These are phyloP conservation scores for Ephemerocybe angulata DNA, from an alignment of 768 basidiomycete genomes.

Conservation along the genomic window DNA sequence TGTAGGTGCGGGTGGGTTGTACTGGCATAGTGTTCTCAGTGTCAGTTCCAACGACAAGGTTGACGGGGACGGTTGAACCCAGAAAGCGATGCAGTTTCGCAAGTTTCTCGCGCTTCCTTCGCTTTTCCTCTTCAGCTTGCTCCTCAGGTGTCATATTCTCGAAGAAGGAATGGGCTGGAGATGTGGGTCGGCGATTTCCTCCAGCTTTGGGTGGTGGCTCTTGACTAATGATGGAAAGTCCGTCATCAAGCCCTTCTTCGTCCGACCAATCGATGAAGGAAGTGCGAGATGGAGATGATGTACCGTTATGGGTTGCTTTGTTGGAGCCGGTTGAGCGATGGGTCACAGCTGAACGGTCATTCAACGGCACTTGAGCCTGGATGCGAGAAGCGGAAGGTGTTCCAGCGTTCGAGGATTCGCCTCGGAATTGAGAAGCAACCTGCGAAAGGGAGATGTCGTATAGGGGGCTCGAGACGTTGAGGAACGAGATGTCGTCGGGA, in stretches of 20 bases:
- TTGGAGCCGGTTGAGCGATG: not conserved
- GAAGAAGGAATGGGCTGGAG: constrained; percentile 43
- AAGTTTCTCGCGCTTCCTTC: constrained; percentile 70
- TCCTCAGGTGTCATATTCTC: constrained; percentile 50
- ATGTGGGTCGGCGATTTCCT: constrained; percentile 31
- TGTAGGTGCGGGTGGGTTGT: constrained; percentile 15
- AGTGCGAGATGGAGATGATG: constrained; percentile 28
- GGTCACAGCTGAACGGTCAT: constrained; percentile 13
- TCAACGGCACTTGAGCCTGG: constrained; percentile 13
- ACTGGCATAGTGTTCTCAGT: constrained; percentile 14
- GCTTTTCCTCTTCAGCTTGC: constrained; percentile 57
- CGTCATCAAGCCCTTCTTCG: constrained; percentile 42
- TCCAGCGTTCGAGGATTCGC: not conserved
- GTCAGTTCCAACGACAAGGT: constrained; percentile 56
- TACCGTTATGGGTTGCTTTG: constrained; percentile 14
- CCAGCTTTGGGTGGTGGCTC: constrained; percentile 17
- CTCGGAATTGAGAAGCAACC: constrained; percentile 10
- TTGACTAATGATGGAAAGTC: constrained; percentile 25
- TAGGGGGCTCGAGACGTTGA: constrained; percentile 22
- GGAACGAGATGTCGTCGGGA: constrained; percentile 42
- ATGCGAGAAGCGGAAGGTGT: not conserved
- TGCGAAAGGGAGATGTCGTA: constrained; percentile 14
- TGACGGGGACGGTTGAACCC: constrained; percentile 73
- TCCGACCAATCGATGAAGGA: constrained; percentile 73
- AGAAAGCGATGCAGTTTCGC: constrained; percentile 83